phyloP scores from a whole-genome alignment of 208 protist genomes.

The Acanthamoeba culbertsoni region DNA sequence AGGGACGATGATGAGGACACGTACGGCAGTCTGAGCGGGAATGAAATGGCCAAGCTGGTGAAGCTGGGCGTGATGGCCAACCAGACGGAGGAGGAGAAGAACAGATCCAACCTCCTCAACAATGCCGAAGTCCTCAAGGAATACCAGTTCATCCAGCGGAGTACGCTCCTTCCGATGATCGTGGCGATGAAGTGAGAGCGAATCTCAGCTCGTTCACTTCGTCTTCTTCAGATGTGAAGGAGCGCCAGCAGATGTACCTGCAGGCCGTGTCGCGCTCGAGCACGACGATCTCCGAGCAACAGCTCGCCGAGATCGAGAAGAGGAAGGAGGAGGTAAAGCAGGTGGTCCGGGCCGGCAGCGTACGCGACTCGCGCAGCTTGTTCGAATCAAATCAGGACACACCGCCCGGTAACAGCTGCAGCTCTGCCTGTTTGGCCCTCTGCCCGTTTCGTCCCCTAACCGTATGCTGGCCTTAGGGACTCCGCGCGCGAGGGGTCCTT shows the following conservation, averaged over 20 bases:
- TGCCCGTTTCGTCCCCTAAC: background rate
- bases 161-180: background rate
- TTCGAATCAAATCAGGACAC: background rate
- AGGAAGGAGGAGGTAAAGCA: constrained; percentile 40
- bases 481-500: too few relatives aligned
- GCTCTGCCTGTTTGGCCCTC: background rate
- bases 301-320: constrained; percentile 44
- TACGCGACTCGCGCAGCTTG: background rate
- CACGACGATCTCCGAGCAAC: background rate
- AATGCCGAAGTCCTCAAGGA: constrained; percentile 25
- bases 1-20: constrained; percentile 14
- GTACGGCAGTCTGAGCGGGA: constrained; percentile 2
- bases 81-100: constrained; percentile 50
- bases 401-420: too few relatives aligned
- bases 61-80: constrained; percentile 29
- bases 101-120: constrained; percentile 1
- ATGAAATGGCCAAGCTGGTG: background rate
- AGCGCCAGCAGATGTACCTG: constrained; percentile 35
- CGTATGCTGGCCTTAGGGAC: too few relatives aligned
- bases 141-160: background rate
- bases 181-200: background rate
- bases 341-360: background rate
- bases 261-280: background rate
- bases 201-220: background rate
- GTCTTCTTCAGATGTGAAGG: background rate